Base-by-base conservation (phyloP, 257 asterid genomes). In the Fraxinus excelsior region DNA sequence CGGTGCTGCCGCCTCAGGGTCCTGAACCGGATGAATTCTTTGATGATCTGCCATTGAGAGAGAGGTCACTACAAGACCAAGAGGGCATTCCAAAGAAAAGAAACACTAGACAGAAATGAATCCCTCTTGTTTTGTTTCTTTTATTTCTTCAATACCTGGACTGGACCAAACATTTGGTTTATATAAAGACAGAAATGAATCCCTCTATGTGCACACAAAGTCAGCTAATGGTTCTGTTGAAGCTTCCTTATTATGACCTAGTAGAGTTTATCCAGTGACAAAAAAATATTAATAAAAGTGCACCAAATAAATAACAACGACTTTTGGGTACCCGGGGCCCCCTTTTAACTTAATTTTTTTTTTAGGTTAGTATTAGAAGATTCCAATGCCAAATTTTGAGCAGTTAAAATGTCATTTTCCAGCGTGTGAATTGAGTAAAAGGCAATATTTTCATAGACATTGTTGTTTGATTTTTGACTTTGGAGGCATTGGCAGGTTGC, bases 21-120 rank as follows among this genome's bases (percentile, higher is more conserved):
- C 97, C 3, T 72, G 89, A 16, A 84, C 88, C 0, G 99, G 99
- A 66, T 95, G 97, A 40, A 95, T 79, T 83, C 82, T 87, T 76
- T 89, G 96, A n/a, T 85, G 90, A 76, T 93, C 98, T 1, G 97
- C 90, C 99, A 95, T 93, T 40, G 38, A 70, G 49, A 40, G 16
- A 0, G 34, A 16, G 13, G 14, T 68, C 0, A 40, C 49, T 2
- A 40, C 46, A 40, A 40, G 46, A 40, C 46, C 46, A 40, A 40
- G 49, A 40, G 14, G 4, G 49, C 49, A 40, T 10, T 40, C 14
- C 46, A 2, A 40, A 40, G 46, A 40, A 40, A 11, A 2, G 4
- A 65, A 7, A 11, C 23, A 37, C 28, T 9, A 21, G 74, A 51
- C 62, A 51, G 62, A 51, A 40, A 40, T 10, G 49, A 40, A 53